phyloP scores from a whole-genome alignment of 805 yeast genomes.

The fission yeast (Schizosaccharomyces pombe) region DNA sequence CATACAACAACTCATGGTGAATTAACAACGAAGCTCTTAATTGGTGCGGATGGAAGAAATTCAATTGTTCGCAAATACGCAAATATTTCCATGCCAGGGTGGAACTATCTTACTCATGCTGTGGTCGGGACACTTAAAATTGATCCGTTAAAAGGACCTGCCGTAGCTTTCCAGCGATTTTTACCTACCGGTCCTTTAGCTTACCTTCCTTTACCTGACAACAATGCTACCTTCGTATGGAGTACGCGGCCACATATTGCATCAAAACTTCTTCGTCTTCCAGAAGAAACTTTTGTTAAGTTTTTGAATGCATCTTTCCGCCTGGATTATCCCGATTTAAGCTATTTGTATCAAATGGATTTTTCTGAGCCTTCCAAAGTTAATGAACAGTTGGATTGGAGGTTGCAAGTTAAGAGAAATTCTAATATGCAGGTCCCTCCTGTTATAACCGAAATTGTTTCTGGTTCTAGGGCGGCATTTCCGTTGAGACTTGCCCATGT shows the following conservation, averaged over 20 bases:
- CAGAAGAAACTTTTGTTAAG: conserved; percentile 38
- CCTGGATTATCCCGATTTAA: conserved; percentile 53
- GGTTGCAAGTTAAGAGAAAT: conserved; percentile 27
- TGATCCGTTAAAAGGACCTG: conserved; percentile 37
- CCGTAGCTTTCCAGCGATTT: conserved; percentile 83
- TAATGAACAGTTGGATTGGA: conserved; percentile 48
- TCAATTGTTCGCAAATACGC: conserved; percentile 77
- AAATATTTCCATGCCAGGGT: conserved; percentile 66
- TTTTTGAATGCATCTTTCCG: conserved; percentile 71
- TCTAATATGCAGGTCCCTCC: conserved; percentile 30
- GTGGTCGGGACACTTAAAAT: conserved; percentile 73
- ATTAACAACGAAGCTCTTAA: conserved; percentile 18
- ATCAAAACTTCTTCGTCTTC: conserved; percentile 31
- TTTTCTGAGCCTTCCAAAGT: conserved; percentile 22
- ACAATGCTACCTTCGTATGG: conserved; percentile 86
- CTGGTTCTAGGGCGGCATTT: conserved; percentile 57
- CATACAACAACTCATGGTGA: conserved; percentile 43
- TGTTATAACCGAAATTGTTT: conserved; percentile 33
- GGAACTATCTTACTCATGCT: conserved; percentile 75
- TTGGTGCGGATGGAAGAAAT: conserved; percentile 91
- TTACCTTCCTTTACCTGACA: conserved; percentile 64
- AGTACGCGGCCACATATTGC: conserved; percentile 60
- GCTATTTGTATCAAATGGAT: conserved; percentile 32
- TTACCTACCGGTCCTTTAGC: conserved; percentile 85
- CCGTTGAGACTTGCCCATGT: conserved; percentile 79